Percentiles rank a stretch among this genome's conserved stretches.
Conservation (phyloP, 768 basidiomycete genomes). For the Leccinum boreale region DNA sequence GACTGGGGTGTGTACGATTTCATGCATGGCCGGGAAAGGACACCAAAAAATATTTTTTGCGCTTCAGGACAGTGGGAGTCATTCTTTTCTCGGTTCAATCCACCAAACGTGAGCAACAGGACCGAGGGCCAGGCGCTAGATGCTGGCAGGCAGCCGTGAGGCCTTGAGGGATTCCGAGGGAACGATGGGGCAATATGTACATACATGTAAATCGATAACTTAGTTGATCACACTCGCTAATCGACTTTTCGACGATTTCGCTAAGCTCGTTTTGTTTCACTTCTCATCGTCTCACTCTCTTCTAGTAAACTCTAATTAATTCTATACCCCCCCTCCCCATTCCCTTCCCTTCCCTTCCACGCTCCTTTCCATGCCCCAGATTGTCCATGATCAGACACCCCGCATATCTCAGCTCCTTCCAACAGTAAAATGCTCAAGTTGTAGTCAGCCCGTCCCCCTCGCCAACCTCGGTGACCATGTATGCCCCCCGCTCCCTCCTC, state of each 20-base stretch:
- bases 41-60: conserved; percentile 1
- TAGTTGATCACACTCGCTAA: conserved; percentile 10
- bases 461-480: conserved; percentile 73
- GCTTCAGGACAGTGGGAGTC: conserved; percentile 74
- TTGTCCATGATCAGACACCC: conserved; percentile 15
- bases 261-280: conserved; percentile 3
- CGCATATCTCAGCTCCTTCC: conserved; percentile 68
- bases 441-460: conserved; percentile 66
- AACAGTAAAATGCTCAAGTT: conserved; percentile 81
- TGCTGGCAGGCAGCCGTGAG: neutral
- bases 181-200: conserved; percentile 13
- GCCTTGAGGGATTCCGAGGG: too few species aligned
- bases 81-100: conserved; percentile 65
- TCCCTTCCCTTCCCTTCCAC: neutral
- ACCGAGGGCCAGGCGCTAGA: neutral
- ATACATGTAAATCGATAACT: conserved; percentile 11
- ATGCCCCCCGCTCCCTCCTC: conserved; percentile 54
- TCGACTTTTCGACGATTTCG: conserved; percentile 2
- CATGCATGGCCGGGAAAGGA: neutral
- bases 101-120: conserved; percentile 7
- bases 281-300: neutral
- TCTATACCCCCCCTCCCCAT: conserved; percentile 18
- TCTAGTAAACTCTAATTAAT: conserved; percentile 17
- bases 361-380: conserved; percentile 27
- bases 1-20: conserved; percentile 68